Base-by-base conservation (phyloP, 176 grass and related monocot species). In the Thinopyrum elongatum region DNA sequence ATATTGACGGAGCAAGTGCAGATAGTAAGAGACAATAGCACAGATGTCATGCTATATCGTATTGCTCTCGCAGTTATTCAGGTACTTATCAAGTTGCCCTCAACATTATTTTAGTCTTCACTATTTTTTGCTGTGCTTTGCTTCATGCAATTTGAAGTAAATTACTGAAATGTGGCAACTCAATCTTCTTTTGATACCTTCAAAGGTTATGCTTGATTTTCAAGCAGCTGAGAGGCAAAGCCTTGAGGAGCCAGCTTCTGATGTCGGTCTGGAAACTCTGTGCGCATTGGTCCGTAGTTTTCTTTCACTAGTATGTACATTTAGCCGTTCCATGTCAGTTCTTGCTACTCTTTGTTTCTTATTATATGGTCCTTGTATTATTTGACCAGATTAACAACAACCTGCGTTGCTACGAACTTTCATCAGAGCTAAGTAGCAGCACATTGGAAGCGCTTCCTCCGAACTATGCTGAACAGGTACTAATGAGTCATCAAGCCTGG, bases 151-250 rank as follows among this genome's bases (percentile, higher is more conserved):
- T 66, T 81, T 65, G 8, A 87, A 66, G 1, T 57, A 34, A 46
- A 41, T 46, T 78, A 67, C 15, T 35, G 6, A 65, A 69, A 87
- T 69, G 46, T 78, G 38, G 28, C 34, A 70, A 73, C 82, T 70
- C 17, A 6, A 77, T 73, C 27, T 84, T 82, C 85, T 82, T 86
- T 88, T 79, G 42, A 22, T 83, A 72, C n/a, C 38, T 81, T 74
- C 46, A 29, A 51, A 99, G 97, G 97, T 99, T 62, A 99, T 99
- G 97, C 85, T 99, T 93, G 97, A 99, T 91, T 99, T 99, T 91
- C 94, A 99, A 99, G 87, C 92, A 87, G 97, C 97, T 58, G 97
- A 99, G 87, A 91, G 94, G 76, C 89, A 90, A 86, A 93, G 92
- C 71, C 85, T 99, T 65, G 97, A 97, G 76, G 94, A 94, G 42